Evolutionary conservation across 106 monocot species (phyloP).

Genomic region (Apostasia shenzhenica): DNA sequence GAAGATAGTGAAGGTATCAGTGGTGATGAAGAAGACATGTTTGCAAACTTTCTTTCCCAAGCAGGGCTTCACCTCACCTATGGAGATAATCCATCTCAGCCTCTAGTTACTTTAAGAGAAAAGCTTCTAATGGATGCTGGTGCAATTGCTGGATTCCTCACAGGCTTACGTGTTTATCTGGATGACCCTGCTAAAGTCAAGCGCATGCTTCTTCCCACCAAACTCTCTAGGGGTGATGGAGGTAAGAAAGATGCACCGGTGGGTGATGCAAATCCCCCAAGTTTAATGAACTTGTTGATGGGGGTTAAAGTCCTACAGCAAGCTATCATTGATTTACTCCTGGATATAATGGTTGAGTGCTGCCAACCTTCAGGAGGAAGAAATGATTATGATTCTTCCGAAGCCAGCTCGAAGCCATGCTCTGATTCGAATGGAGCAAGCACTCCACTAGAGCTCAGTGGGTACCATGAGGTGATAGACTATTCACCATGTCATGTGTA

Average conservation of each 20-base stretch:
- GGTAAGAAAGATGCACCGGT: slow-evolving; percentile 49
- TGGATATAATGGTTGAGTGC: slow-evolving; percentile 99
- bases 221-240: slow-evolving; percentile 37
- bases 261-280: slow-evolving; percentile 55
- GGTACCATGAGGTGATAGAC: slow-evolving; percentile 34
- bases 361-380: slow-evolving; percentile 73
- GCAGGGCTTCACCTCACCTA: slow-evolving; percentile 89
- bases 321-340: slow-evolving; percentile 85
- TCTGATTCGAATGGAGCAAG: slow-evolving; percentile 34
- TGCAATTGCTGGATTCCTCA: slow-evolving; percentile 86
- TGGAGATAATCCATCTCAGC: slow-evolving; percentile 68
- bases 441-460: slow-evolving; percentile 32
- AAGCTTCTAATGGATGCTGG: slow-evolving; percentile 88
- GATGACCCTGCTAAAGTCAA: slow-evolving; percentile 93
- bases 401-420: slow-evolving; percentile 34
- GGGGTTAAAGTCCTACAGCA: slow-evolving; percentile 84
- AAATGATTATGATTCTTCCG: slow-evolving; percentile 26
- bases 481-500: slow-evolving; percentile 27
- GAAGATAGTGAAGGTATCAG: slow-evolving; percentile 85
- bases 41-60: slow-evolving; percentile 67
- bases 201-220: slow-evolving; percentile 83
- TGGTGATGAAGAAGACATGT: slow-evolving; percentile 83
- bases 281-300: slow-evolving; percentile 86
- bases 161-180: slow-evolving; percentile 70
- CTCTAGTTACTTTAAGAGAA: slow-evolving; percentile 75